Conservation (phyloP, 1,284 basidiomycete genomes). For the Sanghuangporus weigelae region DNA sequence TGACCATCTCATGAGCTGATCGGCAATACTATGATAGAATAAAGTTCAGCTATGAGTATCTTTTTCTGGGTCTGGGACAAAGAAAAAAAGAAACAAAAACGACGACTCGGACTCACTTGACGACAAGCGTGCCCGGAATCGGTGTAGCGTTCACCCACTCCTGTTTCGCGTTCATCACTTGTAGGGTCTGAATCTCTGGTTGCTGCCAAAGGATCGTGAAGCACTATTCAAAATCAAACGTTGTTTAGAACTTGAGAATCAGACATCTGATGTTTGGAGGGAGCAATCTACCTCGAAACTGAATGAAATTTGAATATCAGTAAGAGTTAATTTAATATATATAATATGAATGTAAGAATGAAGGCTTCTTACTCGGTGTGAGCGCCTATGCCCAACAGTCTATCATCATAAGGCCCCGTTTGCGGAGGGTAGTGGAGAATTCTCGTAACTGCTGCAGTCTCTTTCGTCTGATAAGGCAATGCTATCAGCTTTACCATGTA, state of each 20-base stretch:
- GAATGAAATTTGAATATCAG: background rate
- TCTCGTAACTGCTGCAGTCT: conserved; percentile 66
- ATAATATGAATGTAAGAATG: background rate
- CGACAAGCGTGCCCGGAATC: conserved; percentile 58
- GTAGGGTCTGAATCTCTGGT: conserved; percentile 39
- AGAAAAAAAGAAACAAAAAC: background rate
- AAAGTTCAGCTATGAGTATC: background rate
- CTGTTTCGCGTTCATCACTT: conserved; percentile 58
- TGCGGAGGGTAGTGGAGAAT: conserved; percentile 81
- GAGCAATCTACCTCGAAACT: conserved; percentile 22
- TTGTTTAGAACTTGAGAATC: background rate
- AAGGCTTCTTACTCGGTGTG: conserved; percentile 52
- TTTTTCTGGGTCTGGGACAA: background rate
- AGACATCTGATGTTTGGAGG: background rate
- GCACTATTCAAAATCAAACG: conserved; percentile 55
- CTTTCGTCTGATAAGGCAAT: conserved; percentile 24
- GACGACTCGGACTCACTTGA: conserved; percentile 45
- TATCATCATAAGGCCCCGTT: conserved; percentile 47
- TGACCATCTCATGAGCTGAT: conserved; percentile 84
- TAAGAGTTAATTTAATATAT: background rate
- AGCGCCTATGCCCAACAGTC: conserved; percentile 77
- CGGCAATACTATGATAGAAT: conserved; percentile 55
- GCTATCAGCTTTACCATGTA: background rate
- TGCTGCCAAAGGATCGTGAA: conserved; percentile 76
- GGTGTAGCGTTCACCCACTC: conserved; percentile 63